Percentiles rank a stretch among this genome's conserved stretches.
phyloP scores from a whole-genome alignment of 805 yeast genomes.

The Kuraishia floccosa region DNA sequence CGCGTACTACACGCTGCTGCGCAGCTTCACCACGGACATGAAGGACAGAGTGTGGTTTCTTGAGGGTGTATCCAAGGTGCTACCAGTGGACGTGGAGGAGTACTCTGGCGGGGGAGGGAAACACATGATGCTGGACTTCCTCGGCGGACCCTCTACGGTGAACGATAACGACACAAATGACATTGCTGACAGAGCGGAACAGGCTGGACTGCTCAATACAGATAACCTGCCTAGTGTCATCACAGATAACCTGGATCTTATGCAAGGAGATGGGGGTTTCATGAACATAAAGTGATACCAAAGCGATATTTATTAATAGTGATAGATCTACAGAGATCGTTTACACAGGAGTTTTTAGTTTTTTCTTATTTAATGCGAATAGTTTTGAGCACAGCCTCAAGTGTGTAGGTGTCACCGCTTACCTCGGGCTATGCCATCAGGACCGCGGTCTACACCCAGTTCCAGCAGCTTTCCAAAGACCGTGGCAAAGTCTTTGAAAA shows the following conservation, averaged over 20 bases:
- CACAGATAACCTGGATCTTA: constrained; percentile 36
- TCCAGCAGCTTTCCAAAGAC: constrained; percentile 60
- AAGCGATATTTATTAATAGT: no score
- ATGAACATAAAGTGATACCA: constrained; percentile 7
- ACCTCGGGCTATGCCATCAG: constrained; percentile 17
- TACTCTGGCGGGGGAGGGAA: constrained; percentile 86
- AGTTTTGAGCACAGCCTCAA: no score
- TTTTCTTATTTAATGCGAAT: no score
- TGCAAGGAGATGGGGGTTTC: constrained; percentile 34
- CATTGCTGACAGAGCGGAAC: constrained; percentile 29
- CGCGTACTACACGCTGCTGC: constrained; percentile 69
- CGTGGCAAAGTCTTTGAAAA: constrained; percentile 50
- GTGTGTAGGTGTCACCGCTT: constrained; percentile 8
- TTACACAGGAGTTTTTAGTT: no score
- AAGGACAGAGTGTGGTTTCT: constrained; percentile 88
- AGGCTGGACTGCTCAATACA: constrained; percentile 37
- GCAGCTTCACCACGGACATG: constrained; percentile 78
- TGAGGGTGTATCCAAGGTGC: constrained; percentile 80
- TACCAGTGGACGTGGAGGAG: constrained; percentile 88
- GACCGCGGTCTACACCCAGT: constrained; percentile 23
- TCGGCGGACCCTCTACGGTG: constrained; percentile 49
- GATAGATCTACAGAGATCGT: no score
- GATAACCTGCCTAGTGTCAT: constrained; percentile 47
- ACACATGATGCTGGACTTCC: constrained; percentile 85
- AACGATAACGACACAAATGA: constrained; percentile 25